Percentiles rank a stretch among this genome's conserved stretches.
Conservation (phyloP, 495 filamentous ascomycete genomes). For the Penicillium chermesinum region DNA sequence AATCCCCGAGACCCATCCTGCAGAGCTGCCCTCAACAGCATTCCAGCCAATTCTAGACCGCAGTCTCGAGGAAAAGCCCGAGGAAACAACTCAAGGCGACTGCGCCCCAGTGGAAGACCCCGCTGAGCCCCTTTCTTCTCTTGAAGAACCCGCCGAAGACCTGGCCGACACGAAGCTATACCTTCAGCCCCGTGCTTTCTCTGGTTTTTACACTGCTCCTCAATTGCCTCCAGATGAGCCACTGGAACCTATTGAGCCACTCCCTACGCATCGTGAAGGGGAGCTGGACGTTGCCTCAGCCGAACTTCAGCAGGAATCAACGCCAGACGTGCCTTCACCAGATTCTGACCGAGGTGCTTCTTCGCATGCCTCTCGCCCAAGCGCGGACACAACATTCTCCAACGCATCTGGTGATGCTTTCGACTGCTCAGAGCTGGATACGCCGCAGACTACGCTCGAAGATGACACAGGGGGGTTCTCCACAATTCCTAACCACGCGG, state of each 20-base stretch:
- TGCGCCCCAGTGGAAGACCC: not conserved
- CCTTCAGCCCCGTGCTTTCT: not conserved
- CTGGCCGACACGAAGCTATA: not conserved
- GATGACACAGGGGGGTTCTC: slow-evolving; percentile 28
- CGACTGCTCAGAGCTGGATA: slow-evolving; percentile 15
- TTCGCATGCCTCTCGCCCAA: slow-evolving; percentile 15
- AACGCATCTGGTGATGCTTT: slow-evolving; percentile 6
- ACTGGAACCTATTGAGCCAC: not conserved
- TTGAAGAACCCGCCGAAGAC: not conserved
- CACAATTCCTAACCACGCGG: slow-evolving; percentile 19
- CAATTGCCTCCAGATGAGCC: not conserved
- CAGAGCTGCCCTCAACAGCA: not conserved
- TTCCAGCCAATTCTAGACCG: not conserved
- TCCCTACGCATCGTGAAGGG: not conserved
- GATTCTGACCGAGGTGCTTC: slow-evolving; percentile 16
- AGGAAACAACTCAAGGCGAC: not conserved
- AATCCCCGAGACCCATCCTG: not conserved
- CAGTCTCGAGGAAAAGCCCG: not conserved
- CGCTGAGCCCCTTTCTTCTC: not conserved
- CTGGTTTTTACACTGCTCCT: not conserved
- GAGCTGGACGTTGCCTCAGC: not conserved
- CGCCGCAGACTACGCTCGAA: slow-evolving; percentile 19
- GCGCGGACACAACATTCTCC: slow-evolving; percentile 10
- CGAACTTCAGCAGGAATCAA: slow-evolving; percentile 18
- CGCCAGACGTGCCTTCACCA: slow-evolving; percentile 15